Base-by-base conservation (phyloP, 129 eudicot species). In the Saposhnikovia divaricata region DNA sequence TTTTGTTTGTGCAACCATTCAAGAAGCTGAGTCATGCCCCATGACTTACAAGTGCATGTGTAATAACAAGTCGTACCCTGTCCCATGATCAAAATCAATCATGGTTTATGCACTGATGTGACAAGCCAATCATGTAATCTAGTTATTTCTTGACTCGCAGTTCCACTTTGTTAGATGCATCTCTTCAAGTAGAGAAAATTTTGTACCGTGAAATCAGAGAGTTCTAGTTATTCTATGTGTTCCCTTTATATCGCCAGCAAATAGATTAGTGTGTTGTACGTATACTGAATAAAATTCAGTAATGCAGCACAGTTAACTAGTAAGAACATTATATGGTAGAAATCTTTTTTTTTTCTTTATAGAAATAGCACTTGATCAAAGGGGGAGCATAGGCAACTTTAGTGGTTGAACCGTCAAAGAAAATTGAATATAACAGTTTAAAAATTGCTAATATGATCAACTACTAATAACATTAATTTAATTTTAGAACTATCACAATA, bases 31-130 rank as follows among this genome's bases (percentile, higher is more conserved):
- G 87, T 86, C 98, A 51, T 95, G 98, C 81, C 98, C 98, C 11
- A 90, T 95, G 89, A 88, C 98, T 81, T 95, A 95, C 72, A 95
- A 90, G 82, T 95, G 98, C 85, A 95, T 90, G 98, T 95, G 98
- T 82, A 89, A 85, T 42, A 95, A 92, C 83, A 95, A 95, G 89
- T 95, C 98, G 28, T 95, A 92, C 78, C 98, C 97, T 51, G 90
- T 95, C 40, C 98, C 98, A n/a, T 95, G 76, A 86, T 68, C 69
- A 3, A 25, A 61, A 9, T 10, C 69, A 61, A 61, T 57, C 34
- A 68, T 68, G 39, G 34, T 28, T 12, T 16, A 51, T 16, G 59
- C 59, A 51, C 23, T 18, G 59, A 16, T 51, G 23, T 51, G 59
- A 51, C 59, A 51, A 16, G n/a, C 59, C 59, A 66, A 28, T 28